Evolutionary conservation across 2,329 filamentous ascomycete species (phyloP).

Genomic region (Stenocarpella maydis): DNA sequence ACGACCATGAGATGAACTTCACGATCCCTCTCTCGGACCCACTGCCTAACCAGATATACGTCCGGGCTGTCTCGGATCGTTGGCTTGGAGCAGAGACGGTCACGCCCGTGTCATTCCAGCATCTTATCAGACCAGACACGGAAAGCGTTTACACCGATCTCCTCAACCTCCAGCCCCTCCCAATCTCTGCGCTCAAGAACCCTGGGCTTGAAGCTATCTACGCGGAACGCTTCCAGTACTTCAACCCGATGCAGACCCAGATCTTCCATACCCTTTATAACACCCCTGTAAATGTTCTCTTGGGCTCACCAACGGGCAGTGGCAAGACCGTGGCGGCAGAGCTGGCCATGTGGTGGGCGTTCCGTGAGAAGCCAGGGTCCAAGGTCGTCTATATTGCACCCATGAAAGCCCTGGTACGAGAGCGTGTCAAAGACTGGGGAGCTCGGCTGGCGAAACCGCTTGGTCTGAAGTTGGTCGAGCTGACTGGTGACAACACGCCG

Average conservation of each 20-base stretch:
- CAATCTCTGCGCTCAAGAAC: constrained; percentile 88
- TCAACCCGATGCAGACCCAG: constrained; percentile 99
- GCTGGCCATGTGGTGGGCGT: constrained; percentile 99
- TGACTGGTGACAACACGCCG: constrained; percentile 97
- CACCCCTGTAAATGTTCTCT: constrained; percentile 87
- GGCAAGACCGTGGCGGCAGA: constrained; percentile 97
- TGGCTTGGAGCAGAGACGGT: constrained; percentile 98
- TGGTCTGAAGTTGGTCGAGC: constrained; percentile 88
- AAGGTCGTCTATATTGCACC: constrained; percentile 99
- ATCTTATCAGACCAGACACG: constrained; percentile 95
- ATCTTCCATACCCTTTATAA: constrained; percentile 98
- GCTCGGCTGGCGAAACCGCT: constrained; percentile 81
- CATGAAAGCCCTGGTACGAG: constrained; percentile 98
- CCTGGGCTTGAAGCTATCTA: constrained; percentile 89
- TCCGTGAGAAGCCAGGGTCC: constrained; percentile 89
- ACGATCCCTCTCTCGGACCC: constrained; percentile 96
- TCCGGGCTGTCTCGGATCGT: constrained; percentile 90
- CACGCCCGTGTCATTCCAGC: constrained; percentile 94
- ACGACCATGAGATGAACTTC: constrained; percentile 98
- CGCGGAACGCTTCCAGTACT: constrained; percentile 87
- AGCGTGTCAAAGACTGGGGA: constrained; percentile 95
- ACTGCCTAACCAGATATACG: constrained; percentile 93
- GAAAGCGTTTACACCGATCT: constrained; percentile 97
- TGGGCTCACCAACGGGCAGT: constrained; percentile 95
- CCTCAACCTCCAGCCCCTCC: constrained; percentile 87